phyloP scores from a whole-genome alignment of 306 rosid species.

The Quercus suber region DNA sequence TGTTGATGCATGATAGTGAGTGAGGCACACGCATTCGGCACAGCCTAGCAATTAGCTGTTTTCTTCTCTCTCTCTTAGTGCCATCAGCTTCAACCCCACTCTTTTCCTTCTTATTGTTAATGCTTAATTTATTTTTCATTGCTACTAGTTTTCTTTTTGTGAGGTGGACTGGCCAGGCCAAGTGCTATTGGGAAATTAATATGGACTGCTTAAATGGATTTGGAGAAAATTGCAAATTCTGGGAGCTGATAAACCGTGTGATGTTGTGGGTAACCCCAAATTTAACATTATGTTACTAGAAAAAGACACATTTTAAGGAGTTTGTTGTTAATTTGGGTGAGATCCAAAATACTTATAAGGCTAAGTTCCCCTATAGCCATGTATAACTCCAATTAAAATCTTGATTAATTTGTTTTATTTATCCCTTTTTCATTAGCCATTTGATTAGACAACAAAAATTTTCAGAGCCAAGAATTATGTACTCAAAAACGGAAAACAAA shows the following conservation, averaged over 20 bases:
- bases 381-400: no score
- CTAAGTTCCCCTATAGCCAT: no score
- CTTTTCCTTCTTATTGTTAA: neutral
- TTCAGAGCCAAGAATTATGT: no score
- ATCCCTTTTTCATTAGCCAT: no score
- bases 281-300: no score
- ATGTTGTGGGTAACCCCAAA: neutral
- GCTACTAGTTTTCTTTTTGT: neutral
- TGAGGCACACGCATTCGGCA: slow-evolving; percentile 20
- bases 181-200: neutral
- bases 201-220: no score
- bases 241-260: neutral
- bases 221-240: neutral
- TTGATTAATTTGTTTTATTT: no score
- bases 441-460: no score
- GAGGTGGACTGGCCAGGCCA: neutral
- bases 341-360: no score
- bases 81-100: neutral
- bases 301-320: no score
- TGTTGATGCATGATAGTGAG: neutral
- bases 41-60: slow-evolving; percentile 2
- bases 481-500: no score
- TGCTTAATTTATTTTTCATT: neutral
- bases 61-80: neutral
- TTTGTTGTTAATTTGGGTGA: no score